Percentiles rank a stretch among this genome's conserved stretches.
Evolutionary conservation across 345 rosid genomes (phyloP).

Genomic region (Ricinus communis): DNA sequence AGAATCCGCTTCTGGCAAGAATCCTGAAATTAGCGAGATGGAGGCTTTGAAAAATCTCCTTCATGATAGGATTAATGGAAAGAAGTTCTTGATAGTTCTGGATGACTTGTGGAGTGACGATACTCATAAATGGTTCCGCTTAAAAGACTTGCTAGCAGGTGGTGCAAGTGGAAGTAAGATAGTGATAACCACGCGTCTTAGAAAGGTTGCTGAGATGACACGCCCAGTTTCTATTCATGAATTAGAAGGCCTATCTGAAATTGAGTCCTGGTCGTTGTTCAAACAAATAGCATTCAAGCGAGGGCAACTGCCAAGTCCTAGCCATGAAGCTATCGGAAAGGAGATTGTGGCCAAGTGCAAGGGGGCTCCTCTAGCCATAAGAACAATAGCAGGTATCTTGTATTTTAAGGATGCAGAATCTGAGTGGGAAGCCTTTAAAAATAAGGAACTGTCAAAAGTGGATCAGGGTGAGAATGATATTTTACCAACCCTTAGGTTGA

Average conservation of each 20-base stretch:
- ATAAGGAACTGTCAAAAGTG: neutral
- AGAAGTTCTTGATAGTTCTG: conserved; percentile 21
- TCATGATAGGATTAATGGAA: neutral
- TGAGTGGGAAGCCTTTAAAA: conserved; percentile 9
- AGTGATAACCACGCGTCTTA: conserved; percentile 22
- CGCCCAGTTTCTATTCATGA: neutral
- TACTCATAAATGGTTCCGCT: conserved; percentile 5
- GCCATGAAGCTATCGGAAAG: neutral
- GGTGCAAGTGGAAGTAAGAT: conserved; percentile 21
- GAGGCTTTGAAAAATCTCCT: neutral
- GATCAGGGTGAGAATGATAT: neutral
- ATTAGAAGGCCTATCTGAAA: neutral
- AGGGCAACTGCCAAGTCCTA: neutral
- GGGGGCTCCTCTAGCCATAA: neutral
- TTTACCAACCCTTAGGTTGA: conserved; percentile 26
- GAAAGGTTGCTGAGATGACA: conserved; percentile 15
- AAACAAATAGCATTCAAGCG: neutral
- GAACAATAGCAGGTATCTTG: neutral
- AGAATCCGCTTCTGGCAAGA: neutral
- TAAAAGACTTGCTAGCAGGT: conserved; percentile 5
- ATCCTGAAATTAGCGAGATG: neutral
- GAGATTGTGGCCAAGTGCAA: neutral
- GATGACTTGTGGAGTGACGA: conserved; percentile 31
- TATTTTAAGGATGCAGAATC: neutral
- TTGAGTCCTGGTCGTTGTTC: neutral